Evolutionary conservation across 75 land plant genomes (phyloP).

Genomic region (Selaginella moellendorffii): DNA sequence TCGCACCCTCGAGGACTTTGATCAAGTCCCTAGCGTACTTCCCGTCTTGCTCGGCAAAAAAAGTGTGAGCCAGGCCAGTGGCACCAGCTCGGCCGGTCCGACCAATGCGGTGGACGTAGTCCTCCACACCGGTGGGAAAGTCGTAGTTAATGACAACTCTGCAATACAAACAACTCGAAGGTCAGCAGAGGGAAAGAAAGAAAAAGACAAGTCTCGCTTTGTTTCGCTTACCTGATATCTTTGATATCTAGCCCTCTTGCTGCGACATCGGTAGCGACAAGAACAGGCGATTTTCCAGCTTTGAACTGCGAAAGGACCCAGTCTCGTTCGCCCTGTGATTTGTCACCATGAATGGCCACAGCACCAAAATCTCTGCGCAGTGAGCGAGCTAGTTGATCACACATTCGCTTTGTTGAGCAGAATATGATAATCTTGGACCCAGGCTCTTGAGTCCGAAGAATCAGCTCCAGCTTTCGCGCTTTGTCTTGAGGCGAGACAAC

Average conservation of each 20-base stretch:
- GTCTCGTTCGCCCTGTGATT: constrained; percentile 80
- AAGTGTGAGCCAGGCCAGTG: constrained; percentile 81
- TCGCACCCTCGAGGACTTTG: constrained; percentile 78
- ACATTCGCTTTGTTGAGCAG: constrained; percentile 82
- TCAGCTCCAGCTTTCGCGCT: constrained; percentile 59
- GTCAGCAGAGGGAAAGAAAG: background rate
- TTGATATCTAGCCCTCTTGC: constrained; percentile 96
- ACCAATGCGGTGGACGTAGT: constrained; percentile 96
- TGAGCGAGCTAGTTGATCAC: constrained; percentile 81
- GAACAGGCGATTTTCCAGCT: constrained; percentile 54
- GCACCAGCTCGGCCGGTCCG: constrained; percentile 98
- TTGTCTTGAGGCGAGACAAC: constrained; percentile 53
- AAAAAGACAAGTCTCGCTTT: background rate
- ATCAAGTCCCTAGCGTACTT: constrained; percentile 74
- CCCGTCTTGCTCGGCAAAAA: constrained; percentile 79
- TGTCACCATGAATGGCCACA: constrained; percentile 92
- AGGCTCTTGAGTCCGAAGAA: constrained; percentile 69
- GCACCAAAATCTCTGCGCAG: constrained; percentile 76
- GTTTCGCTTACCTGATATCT: constrained; percentile 60
- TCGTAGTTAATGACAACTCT: constrained; percentile 96
- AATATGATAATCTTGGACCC: constrained; percentile 84
- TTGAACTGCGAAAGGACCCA: constrained; percentile 72
- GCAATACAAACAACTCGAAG: constrained; percentile 3
- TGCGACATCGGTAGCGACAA: constrained; percentile 99
- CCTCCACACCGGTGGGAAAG: constrained; percentile 90